Evolutionary conservation across 1,284 basidiomycete species (phyloP), one percentile per base, ranked within the genome.

Genomic region (Salmacisia buchloeana): DNA sequence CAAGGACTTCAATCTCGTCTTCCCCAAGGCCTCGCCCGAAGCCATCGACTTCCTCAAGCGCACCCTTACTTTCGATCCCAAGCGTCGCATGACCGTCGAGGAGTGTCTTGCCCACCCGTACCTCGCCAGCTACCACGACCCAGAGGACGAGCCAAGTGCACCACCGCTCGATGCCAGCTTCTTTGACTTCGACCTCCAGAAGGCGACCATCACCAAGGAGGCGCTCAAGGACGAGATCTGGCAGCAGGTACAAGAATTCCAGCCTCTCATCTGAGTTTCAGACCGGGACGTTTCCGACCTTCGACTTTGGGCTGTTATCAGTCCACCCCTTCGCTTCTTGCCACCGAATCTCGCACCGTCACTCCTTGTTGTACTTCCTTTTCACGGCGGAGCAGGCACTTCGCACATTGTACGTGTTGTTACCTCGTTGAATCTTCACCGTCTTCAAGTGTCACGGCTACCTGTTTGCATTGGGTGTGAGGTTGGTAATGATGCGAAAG

Each of bases 31-130:
- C 2, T 61, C 38, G 3, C 36, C 60, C 3, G 63, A 57, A 85
- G 94, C 94, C 1, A 82, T 94, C 60, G 94, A 97, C 81, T 96
- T 97, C 82, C 83, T 97, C 70, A 86, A 88, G n/a, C 89, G 88
- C 82, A 91, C 90, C 10, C 82, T 97, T 81, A 91, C 91, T 66
- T 80, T 88, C 83, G 33, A 69, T 39, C 77, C 77, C 2, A 65
- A 68, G 33, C 69, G 71, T 49, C 68, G 77, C 4, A 58, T 78
- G 60, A 73, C 76, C 5, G 77, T 77, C 2, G 77, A 77, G 29
- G 71, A 78, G 61, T 74, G 74, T 46, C 68, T 79, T 1, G 67
- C 57, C 18, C 77, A 79, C 45, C 77, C 77, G 13, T 78, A 74
- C 62, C 64, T 79, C 1, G 63, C 67, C 35, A 70, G 69, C 9